Conservation (phyloP, 306 rosid genomes). For the Delonix regia region DNA sequence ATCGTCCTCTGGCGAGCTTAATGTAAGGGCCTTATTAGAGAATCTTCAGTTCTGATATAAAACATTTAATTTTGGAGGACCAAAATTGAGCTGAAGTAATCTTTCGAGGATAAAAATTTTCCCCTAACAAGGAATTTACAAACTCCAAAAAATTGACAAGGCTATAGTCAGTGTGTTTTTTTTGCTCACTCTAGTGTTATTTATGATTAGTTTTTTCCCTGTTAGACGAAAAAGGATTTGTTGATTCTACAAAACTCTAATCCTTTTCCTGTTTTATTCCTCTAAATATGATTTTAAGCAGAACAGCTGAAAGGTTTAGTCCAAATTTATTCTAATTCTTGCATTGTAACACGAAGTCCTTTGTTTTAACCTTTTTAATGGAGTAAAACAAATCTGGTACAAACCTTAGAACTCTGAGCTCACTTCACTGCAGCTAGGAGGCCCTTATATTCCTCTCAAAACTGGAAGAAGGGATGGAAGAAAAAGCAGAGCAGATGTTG, state of each 20-base stretch:
- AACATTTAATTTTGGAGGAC: too few species aligned
- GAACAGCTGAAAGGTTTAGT: not conserved
- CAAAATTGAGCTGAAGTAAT: too few species aligned
- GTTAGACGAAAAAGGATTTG: not conserved
- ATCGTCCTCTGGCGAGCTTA: too few species aligned
- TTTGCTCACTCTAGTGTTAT: too few species aligned
- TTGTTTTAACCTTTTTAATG: not conserved
- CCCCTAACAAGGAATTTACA: too few species aligned
- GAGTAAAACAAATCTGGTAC: not conserved
- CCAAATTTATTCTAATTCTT: conserved; percentile 15
- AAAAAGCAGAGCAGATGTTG: conserved; percentile 81
- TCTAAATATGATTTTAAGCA: not conserved
- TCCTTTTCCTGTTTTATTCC: not conserved
- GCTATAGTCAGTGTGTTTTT: too few species aligned
- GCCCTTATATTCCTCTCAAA: conserved; percentile 78
- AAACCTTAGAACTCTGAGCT: not conserved
- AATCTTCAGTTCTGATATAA: too few species aligned
- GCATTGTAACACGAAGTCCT: conserved; percentile 3
- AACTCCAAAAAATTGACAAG: too few species aligned
- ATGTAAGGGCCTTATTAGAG: too few species aligned
- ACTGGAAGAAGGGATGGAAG: conserved; percentile 98
- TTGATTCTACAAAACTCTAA: not conserved
- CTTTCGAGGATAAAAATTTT: too few species aligned
- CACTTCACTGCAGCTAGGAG: conserved; percentile 68
- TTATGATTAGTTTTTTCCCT: not conserved